Evolutionary conservation across 768 basidiomycete genomes (phyloP).

Genomic region (Dentipellis fragilis): DNA sequence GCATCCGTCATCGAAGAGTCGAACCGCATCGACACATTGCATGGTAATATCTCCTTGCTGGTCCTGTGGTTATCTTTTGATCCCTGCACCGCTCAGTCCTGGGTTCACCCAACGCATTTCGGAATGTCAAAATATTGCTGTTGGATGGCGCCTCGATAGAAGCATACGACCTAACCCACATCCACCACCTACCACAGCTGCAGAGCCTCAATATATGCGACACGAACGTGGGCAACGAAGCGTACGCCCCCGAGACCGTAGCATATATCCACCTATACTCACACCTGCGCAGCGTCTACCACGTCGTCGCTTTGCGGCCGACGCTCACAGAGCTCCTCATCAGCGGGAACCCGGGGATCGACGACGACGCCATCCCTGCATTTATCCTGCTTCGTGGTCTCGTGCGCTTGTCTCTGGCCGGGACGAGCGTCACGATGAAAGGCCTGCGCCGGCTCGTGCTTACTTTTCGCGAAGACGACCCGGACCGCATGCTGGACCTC

Average conservation of each 20-base stretch:
- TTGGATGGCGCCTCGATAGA: conserved; percentile 34
- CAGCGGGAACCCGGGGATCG: conserved; percentile 40
- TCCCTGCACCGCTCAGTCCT: conserved; percentile 29
- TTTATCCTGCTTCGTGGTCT: conserved; percentile 39
- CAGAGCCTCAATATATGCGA: conserved; percentile 35
- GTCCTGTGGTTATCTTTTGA: not conserved
- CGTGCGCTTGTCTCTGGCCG: conserved; percentile 39
- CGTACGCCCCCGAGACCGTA: conserved; percentile 24
- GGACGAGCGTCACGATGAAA: conserved; percentile 44
- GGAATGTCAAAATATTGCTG: conserved; percentile 38
- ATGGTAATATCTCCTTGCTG: not conserved
- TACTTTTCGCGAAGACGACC: conserved; percentile 19
- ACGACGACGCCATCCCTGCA: conserved; percentile 48
- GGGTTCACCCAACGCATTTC: conserved; percentile 39
- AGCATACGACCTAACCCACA: conserved; percentile 39
- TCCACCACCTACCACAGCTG: conserved; percentile 46
- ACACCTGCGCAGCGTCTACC: conserved; percentile 35
- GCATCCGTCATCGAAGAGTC: not conserved
- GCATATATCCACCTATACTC: not conserved
- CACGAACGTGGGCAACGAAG: conserved; percentile 53
- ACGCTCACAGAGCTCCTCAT: conserved; percentile 44
- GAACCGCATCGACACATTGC: not conserved
- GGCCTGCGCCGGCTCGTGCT: conserved; percentile 45
- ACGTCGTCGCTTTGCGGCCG: conserved; percentile 44
- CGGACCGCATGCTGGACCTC: conserved; percentile 34